Percentiles rank a stretch among this genome's conserved stretches.
Conservation (phyloP, 176 grass and related monocot genomes). For the Hordeum marinum region DNA sequence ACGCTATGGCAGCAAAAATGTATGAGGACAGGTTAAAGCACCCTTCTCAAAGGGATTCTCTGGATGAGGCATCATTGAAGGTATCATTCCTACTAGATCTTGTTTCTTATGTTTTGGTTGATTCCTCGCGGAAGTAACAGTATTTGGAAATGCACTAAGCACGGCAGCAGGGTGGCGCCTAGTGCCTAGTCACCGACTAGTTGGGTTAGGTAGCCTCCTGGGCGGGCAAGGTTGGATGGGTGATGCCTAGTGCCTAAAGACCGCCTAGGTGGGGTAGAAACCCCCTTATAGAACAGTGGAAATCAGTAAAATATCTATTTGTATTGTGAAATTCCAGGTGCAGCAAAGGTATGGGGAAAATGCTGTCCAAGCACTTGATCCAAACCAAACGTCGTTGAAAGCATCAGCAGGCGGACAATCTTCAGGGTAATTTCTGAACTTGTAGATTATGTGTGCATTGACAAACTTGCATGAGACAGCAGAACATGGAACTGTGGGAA, state of each 20-base stretch:
- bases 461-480: slow-evolving; percentile 12
- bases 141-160: not conserved
- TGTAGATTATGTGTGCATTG: slow-evolving; percentile 8
- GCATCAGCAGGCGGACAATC: slow-evolving; percentile 82
- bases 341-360: slow-evolving; percentile 92
- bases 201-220: not conserved
- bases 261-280: not conserved
- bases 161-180: not conserved
- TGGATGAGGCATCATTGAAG: slow-evolving; percentile 93
- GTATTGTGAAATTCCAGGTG: slow-evolving; percentile 23
- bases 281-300: not conserved
- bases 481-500: slow-evolving; percentile 8
- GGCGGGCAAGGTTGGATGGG: not conserved
- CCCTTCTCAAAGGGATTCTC: slow-evolving; percentile 75
- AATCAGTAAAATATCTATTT: not conserved
- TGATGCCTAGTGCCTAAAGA: not conserved
- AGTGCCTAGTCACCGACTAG: not conserved
- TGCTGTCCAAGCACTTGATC: slow-evolving; percentile 71
- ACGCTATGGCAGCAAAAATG: slow-evolving; percentile 95
- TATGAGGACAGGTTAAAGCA: slow-evolving; percentile 88
- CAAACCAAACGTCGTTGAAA: slow-evolving; percentile 76
- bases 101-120: not conserved
- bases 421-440: slow-evolving; percentile 63
- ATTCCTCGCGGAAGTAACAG: not conserved
- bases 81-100: slow-evolving; percentile 23